A percentile compares a stretch with the other conserved stretches of the same genome.
Conservation (phyloP, 2,329 filamentous ascomycete genomes). For the Teratosphaeria epicoccoides region DNA sequence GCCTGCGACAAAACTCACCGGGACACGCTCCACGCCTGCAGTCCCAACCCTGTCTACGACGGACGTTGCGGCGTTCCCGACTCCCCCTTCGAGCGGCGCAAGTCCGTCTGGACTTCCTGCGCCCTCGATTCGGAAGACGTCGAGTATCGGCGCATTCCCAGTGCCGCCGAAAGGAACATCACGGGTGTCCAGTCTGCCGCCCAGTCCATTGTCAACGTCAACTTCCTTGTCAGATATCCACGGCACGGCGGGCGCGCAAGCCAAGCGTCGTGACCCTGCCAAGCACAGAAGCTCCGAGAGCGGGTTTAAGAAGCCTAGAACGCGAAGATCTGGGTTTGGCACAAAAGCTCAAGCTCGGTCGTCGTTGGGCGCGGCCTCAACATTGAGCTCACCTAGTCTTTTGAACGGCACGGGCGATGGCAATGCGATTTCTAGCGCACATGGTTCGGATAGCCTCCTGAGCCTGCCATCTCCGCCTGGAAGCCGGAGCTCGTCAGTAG, state of each 20-base stretch:
- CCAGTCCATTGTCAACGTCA: conserved; percentile 40
- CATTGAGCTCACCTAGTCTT: conserved; percentile 52
- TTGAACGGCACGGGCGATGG: conserved; percentile 70
- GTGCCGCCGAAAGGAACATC: conserved; percentile 65
- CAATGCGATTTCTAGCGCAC: conserved; percentile 55
- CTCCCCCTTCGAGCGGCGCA: conserved; percentile 4
- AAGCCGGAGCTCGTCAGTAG: conserved; percentile 82
- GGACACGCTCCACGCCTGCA: conserved; percentile 42
- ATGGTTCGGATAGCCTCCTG: conserved; percentile 61
- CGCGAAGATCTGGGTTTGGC: conserved; percentile 28
- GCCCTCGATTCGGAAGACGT: conserved; percentile 69
- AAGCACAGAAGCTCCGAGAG: conserved; percentile 25
- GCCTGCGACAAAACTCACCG: conserved; percentile 2
- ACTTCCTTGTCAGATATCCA: conserved; percentile 32
- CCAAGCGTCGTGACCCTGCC: conserved; percentile 18
- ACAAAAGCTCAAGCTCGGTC: conserved; percentile 40
- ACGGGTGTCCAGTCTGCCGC: conserved; percentile 50
- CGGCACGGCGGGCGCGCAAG: conserved; percentile 20
- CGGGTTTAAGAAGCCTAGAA: conserved; percentile 17
- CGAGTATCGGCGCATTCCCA: conserved; percentile 90
- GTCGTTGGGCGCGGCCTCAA: conserved; percentile 35
- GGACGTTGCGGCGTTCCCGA: conserved; percentile 23
- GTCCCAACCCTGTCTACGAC: conserved; percentile 40
- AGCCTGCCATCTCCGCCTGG: conserved; percentile 74
- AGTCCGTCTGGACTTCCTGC: conserved; percentile 29